Evolutionary conservation across 106 monocot species (phyloP).

Genomic region (Dioscorea zingiberensis): DNA sequence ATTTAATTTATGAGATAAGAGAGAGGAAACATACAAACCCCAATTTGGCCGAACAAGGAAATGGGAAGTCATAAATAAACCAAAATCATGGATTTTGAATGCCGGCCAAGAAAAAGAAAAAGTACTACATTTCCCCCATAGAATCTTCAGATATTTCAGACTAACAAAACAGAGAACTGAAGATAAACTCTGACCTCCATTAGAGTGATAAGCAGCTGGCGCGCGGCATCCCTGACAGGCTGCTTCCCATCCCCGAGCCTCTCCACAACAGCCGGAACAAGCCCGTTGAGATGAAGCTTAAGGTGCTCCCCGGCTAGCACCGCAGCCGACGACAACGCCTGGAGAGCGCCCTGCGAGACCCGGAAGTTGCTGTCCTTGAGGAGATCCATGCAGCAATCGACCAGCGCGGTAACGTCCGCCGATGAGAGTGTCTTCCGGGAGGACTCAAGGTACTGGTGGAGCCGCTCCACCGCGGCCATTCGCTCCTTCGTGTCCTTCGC

Average conservation of each 20-base stretch:
- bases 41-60: too few species aligned
- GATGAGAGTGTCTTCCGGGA: slow-evolving; percentile 48
- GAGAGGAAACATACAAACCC: too few species aligned
- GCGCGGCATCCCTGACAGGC: slow-evolving; percentile 92
- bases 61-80: too few species aligned
- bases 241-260: slow-evolving; percentile 96
- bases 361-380: slow-evolving; percentile 88
- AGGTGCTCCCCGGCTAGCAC: slow-evolving; percentile 92
- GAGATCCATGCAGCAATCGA: slow-evolving; percentile 96
- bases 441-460: slow-evolving; percentile 79
- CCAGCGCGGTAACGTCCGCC: slow-evolving; percentile 64
- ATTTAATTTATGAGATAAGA: too few species aligned
- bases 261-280: slow-evolving; percentile 88
- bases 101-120: too few species aligned
- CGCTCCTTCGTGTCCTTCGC: slow-evolving; percentile 95
- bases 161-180: too few species aligned
- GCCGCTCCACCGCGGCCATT: slow-evolving; percentile 95
- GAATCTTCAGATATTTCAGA: too few species aligned
- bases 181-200: slow-evolving; percentile 69
- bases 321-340: slow-evolving; percentile 82
- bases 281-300: slow-evolving; percentile 86
- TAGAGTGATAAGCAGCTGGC: slow-evolving; percentile 86
- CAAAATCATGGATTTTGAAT: too few species aligned
- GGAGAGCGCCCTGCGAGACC: slow-evolving; percentile 90
- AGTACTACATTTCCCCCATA: too few species aligned